Evolutionary conservation across 78 protist species (phyloP), one percentile per base, ranked within the genome.

Genomic region (Guillardia theta): DNA sequence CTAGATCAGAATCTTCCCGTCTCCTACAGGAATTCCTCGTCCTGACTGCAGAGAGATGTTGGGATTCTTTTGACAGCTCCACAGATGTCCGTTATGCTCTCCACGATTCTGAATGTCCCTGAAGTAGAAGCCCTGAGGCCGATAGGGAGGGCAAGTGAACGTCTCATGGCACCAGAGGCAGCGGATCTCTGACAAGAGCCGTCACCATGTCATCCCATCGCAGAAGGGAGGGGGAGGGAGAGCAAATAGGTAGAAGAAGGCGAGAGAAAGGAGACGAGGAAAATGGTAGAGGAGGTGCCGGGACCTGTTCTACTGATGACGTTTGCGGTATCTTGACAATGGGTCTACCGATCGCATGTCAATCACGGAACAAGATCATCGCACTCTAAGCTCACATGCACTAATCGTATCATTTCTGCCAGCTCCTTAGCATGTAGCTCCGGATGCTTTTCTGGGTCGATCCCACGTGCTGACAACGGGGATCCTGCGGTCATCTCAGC

Each of bases 371-470:
- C 18, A 21, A 53, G 12, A 12, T 53, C 62, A 18, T 12, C 62
- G 33, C 62, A 53, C 18, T 53, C 12, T 53, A 53, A 18, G 18
- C 18, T 21, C 18, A 70, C 41, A 12, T 70, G 83, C 9, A 70
- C 83, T 3, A 70, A 43, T 12, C 83, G 33, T 24, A 2, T 24
- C 83, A 70, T 70, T 43, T 70, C 83, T 1, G 83, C 83, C 83
- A 70, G 15, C 83, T 70, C 83, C 6, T 70, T 70, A 3, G 33
- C 83, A 24, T 70, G 83, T 43, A 70, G 83, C 41, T 24, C 83
- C 83, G 83, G 83, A 43, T 70, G 83, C 83, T 33, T 70, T 4
- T 70, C 83, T 0, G 83, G 83, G 83, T 70, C 36, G 83, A 70
- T 70, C 21, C 83, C 83, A 15, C 83, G 0, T 24, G 83, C 83